Percentiles rank a stretch among this genome's conserved stretches.
phyloP scores from a whole-genome alignment of 2,329 filamentous ascomycete genomes.

The Berkeleyomyces rouxiae region DNA sequence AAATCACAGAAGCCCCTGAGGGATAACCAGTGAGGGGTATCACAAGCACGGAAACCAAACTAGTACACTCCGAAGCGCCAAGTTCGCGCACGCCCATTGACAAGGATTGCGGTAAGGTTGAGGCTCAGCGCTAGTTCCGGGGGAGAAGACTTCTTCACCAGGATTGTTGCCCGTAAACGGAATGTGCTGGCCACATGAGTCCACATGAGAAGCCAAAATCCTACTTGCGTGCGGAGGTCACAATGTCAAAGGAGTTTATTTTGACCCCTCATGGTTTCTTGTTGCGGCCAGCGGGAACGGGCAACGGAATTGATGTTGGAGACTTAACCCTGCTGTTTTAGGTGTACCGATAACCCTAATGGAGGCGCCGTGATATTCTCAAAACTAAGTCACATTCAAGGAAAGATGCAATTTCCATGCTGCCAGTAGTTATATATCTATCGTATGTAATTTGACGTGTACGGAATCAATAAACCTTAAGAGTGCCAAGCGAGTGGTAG shows the following conservation, averaged over 20 bases:
- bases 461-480: no score
- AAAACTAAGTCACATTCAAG: no score
- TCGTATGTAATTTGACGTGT: no score
- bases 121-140: constrained; percentile 4
- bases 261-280: background rate
- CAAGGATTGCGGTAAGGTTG: constrained; percentile 2
- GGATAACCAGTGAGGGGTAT: background rate
- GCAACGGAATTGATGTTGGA: no score
- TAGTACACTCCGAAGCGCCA: background rate
- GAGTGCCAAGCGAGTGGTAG: no score
- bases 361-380: no score
- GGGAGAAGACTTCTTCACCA: background rate
- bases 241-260: background rate
- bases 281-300: background rate
- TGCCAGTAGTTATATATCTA: no score
- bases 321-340: no score
- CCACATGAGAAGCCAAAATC: background rate
- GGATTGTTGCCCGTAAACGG: constrained; percentile 13
- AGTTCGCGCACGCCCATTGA: background rate
- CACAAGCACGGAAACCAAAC: background rate
- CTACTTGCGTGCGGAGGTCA: background rate
- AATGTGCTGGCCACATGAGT: constrained; percentile 1
- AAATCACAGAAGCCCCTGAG: background rate
- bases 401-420: no score
- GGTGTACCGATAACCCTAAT: no score